Evolutionary conservation across 148 eudicot genomes (phyloP).

Genomic region (Linanthus parryae): DNA sequence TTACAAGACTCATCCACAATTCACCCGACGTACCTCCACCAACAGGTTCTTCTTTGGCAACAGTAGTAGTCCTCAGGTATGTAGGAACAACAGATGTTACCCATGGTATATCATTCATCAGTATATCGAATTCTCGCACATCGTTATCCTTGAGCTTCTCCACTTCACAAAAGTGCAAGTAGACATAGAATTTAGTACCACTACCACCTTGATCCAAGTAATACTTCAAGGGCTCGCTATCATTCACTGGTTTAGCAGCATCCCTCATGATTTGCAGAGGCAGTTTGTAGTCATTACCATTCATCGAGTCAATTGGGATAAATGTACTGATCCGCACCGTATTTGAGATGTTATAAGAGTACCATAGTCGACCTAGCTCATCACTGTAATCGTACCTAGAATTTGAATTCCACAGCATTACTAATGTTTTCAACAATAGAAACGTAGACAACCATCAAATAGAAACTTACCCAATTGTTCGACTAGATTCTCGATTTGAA

Average conservation of each 20-base stretch:
- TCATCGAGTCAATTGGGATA: not conserved
- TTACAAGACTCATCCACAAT: too few species aligned
- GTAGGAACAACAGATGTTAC: not conserved
- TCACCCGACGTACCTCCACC: not conserved
- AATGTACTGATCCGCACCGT: not conserved
- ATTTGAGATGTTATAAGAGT: not conserved
- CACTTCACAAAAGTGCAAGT: not conserved
- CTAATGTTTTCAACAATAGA: too few species aligned
- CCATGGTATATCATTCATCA: not conserved
- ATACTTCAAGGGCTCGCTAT: not conserved
- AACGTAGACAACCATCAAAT: too few species aligned
- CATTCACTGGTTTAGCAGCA: not conserved
- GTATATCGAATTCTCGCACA: not conserved
- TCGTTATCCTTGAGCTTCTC: not conserved
- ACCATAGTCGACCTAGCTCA: not conserved
- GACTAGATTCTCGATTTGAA: not conserved
- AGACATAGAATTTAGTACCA: not conserved
- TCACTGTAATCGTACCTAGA: not conserved
- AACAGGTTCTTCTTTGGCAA: not conserved
- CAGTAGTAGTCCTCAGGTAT: not conserved
- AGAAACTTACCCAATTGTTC: not conserved
- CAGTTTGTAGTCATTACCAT: not conserved
- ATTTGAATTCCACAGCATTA: not conserved
- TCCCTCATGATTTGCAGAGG: not conserved
- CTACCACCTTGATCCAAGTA: not conserved